Base-by-base conservation (phyloP, 176 grass and related monocot species). In the Zea mays region DNA sequence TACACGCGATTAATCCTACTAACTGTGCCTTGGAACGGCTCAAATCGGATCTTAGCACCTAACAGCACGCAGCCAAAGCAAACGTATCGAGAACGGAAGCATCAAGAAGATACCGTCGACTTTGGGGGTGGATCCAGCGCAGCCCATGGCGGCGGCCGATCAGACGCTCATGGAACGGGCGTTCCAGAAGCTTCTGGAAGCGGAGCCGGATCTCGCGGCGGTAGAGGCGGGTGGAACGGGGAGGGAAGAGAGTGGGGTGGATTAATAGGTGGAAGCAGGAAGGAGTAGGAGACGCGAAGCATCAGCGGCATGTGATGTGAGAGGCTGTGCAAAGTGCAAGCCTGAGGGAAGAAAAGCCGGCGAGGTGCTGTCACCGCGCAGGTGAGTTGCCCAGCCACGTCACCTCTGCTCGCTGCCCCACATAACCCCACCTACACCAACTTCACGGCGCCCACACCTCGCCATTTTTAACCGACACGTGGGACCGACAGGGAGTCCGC, bases 51-150 rank as follows among this genome's bases (percentile, higher is more conserved):
- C 70, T 11, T 66, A 67, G 51, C 11, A 39, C 21, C 11, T 8
- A 62, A 76, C 19, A n/a, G 63, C 12, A 9, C 62, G 74, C 54
- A 57, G 49, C 21, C 63, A 74, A 60, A 12, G 20, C n/a, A 58
- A 40, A n/a, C 17, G 35, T 79, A 69, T 39, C 61, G 36, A 82
- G 35, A 74, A 3, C 47, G 46, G 62, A 79, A 64, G 75, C 79
- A 69, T 46, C 81, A 66, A 7, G 9, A 15, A 36, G 42, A 41
- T 79, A 88, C 85, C 91, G 27, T 86, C 87, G 46, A 88, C 87
- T 83, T 85, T 86, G 38, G 79, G 87, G 4, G 89, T 91, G 84
- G 94, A 97, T 93, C 91, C 94, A 75, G 84, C 91, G 83, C 94
- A 94, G 44, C 94, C 94, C 94, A 92, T 97, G 76, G 69, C 77